Evolutionary conservation across 2,329 filamentous ascomycete species (phyloP).

Genomic region (Lasiodiplodia sp.): DNA sequence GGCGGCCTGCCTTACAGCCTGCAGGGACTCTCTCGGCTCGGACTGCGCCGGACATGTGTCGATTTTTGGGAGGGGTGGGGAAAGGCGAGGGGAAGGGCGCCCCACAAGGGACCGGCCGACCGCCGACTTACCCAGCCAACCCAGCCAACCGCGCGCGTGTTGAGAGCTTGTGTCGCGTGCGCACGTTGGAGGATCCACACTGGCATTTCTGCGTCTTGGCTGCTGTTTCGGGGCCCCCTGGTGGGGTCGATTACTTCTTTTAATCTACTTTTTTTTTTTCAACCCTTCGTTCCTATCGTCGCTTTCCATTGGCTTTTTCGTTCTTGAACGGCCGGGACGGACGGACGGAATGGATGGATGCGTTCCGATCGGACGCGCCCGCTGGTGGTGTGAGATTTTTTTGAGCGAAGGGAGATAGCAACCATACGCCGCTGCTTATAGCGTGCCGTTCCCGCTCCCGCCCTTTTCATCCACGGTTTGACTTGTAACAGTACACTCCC

Average conservation of each 20-base stretch:
- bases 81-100: not conserved
- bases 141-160: not conserved
- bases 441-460: not conserved
- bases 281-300: not conserved
- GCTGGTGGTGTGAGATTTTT: not conserved
- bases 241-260: not conserved
- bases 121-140: not conserved
- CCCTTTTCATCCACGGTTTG: not conserved
- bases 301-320: too few species aligned
- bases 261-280: not conserved
- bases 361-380: not conserved
- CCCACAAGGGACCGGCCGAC: too few species aligned
- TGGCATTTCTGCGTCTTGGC: conserved; percentile 1
- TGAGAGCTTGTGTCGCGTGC: not conserved
- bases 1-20: not conserved
- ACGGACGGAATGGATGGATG: not conserved
- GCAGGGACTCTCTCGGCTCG: too few species aligned
- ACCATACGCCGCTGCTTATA: not conserved
- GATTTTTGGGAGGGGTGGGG: not conserved
- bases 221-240: not conserved
- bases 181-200: not conserved
- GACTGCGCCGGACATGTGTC: not conserved
- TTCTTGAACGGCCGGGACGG: too few species aligned
- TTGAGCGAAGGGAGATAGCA: not conserved
- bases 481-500: not conserved